Percentiles rank a stretch among this genome's conserved stretches.
Conservation (phyloP, 2,329 filamentous ascomycete species). For the Penicillium sp. region DNA sequence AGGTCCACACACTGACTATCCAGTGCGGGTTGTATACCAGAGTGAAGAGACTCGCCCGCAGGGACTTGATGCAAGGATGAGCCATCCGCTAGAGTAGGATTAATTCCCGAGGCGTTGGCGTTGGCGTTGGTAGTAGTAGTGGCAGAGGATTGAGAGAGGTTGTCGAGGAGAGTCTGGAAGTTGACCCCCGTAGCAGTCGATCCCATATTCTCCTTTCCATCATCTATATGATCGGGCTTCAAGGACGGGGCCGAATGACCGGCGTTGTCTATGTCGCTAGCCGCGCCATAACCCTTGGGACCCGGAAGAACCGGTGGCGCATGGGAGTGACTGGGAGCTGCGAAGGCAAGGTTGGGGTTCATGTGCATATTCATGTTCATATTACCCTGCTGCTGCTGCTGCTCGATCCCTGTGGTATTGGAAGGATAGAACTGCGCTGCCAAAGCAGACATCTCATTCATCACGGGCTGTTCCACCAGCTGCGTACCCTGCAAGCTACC, state of each 20-base stretch:
- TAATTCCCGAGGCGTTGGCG: conserved; percentile 24
- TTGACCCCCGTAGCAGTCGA: conserved; percentile 45
- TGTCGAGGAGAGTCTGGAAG: conserved; percentile 54
- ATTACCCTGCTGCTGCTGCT: conserved; percentile 15
- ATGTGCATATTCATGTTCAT: conserved; percentile 4
- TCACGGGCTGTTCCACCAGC: conserved; percentile 27
- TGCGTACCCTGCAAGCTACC: conserved; percentile 40
- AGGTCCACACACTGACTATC: conserved; percentile 39
- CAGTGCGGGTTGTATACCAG: conserved; percentile 16
- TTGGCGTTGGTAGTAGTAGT: not conserved
- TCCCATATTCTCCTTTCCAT: conserved; percentile 28
- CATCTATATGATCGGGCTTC: conserved; percentile 30
- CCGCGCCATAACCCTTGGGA: conserved; percentile 32
- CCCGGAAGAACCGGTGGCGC: conserved; percentile 27
- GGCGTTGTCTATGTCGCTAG: conserved; percentile 38
- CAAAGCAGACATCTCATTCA: conserved; percentile 36
- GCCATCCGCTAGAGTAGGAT: conserved; percentile 31
- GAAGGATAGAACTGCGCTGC: conserved; percentile 29
- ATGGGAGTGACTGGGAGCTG: conserved; percentile 32
- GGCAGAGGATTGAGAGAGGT: conserved; percentile 45
- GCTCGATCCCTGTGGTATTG: conserved; percentile 24
- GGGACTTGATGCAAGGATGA: conserved; percentile 36
- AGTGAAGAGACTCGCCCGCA: conserved; percentile 37
- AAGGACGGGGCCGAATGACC: conserved; percentile 22
- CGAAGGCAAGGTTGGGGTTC: conserved; percentile 17